These are phyloP conservation scores for Triticum monococcum DNA, from an alignment of 176 grass and related monocot species.

Conservation along the genomic window DNA sequence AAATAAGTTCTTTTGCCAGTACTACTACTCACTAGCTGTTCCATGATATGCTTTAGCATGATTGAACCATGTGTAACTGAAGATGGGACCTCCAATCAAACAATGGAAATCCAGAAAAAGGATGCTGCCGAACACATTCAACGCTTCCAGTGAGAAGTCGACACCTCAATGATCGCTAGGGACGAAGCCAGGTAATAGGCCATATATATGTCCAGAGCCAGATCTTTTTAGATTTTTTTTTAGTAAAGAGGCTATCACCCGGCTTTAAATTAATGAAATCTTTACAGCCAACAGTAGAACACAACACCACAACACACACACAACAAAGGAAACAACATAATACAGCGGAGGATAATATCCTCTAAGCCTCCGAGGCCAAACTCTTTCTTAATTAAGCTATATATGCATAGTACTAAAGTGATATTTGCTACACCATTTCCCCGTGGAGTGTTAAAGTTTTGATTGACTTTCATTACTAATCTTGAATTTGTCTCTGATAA, in stretches of 20 bases:
- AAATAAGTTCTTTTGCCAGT: neutral
- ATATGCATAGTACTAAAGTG: neutral
- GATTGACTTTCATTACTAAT: neutral
- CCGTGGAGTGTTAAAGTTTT: neutral
- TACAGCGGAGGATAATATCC: neutral
- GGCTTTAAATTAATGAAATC: too few relatives aligned
- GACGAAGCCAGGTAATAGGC: neutral
- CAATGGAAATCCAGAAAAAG: neutral
- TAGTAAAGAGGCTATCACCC: too few relatives aligned
- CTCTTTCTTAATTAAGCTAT: neutral
- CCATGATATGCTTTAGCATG: constrained; percentile 6
- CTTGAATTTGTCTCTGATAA: neutral
- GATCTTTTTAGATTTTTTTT: neutral
- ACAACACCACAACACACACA: too few relatives aligned
- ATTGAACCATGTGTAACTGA: constrained; percentile 24
- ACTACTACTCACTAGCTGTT: neutral
- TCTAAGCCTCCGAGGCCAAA: neutral
- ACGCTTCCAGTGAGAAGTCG: neutral
- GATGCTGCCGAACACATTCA: neutral
- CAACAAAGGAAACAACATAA: too few relatives aligned
- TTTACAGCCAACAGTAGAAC: too few relatives aligned
- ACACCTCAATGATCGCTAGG: neutral
- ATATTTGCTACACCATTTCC: neutral
- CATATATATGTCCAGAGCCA: neutral
- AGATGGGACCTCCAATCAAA: neutral